Evolutionary conservation across 306 rosid genomes (phyloP).

Genomic region (Sindora glabra): DNA sequence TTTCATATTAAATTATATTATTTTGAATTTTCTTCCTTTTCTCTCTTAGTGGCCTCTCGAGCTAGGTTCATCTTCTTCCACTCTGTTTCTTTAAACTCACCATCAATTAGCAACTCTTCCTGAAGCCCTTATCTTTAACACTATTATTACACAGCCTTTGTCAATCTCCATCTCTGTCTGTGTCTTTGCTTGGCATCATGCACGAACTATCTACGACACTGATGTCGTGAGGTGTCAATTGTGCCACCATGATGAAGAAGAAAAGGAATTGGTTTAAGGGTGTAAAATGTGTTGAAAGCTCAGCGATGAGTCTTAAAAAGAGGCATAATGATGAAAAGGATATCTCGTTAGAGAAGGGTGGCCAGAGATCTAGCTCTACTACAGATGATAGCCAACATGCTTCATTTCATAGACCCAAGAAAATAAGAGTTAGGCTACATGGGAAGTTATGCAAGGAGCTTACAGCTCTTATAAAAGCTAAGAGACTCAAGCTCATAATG

Average conservation of each 20-base stretch:
- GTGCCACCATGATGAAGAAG: constrained; percentile 70
- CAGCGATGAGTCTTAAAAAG: constrained; percentile 60
- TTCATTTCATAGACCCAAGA: constrained; percentile 80
- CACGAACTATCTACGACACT: too few relatives aligned
- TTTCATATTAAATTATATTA: too few relatives aligned
- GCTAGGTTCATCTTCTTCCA: too few relatives aligned
- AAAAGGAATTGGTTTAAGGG: constrained; percentile 77
- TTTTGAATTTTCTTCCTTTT: too few relatives aligned
- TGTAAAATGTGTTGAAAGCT: constrained; percentile 62
- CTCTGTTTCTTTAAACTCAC: too few relatives aligned
- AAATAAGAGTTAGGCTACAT: constrained; percentile 71
- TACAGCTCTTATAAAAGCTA: constrained; percentile 74
- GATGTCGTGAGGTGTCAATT: too few relatives aligned
- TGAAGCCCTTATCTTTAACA: too few relatives aligned
- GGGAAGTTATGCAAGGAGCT: constrained; percentile 81
- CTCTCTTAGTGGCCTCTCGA: too few relatives aligned
- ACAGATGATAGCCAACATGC: constrained; percentile 95
- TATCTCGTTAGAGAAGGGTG: constrained; percentile 82
- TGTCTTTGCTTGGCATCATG: too few relatives aligned
- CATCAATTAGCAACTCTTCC: too few relatives aligned
- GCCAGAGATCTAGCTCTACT: constrained; percentile 88
- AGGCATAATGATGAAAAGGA: constrained; percentile 90
- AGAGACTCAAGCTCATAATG: constrained; percentile 90
- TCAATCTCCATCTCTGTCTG: too few relatives aligned
- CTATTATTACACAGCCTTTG: too few relatives aligned